Base-by-base conservation (phyloP, 805 yeast species). In the Candida endomychidarum region DNA sequence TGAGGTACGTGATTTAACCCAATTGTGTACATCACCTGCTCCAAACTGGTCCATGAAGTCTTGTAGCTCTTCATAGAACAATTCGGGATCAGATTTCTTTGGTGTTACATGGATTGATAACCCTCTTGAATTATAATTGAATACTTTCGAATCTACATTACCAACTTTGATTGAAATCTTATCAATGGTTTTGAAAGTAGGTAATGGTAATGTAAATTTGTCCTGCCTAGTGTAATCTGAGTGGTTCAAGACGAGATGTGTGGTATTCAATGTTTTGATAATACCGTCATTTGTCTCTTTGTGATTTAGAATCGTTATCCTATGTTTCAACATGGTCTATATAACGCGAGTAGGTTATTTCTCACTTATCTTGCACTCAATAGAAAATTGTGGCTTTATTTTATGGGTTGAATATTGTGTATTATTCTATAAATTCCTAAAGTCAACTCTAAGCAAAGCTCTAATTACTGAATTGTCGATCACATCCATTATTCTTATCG, bases 81-180 rank as follows among this genome's bases (percentile, higher is more conserved):
- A 47, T 4, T 40, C 38, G 2, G 33, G 49, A n/a, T 46, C 43
- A 8, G 48, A 20, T 1, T 41, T 42, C 9, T 42, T 29, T 1
- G 72, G 72, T 9, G 43, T 48, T 1, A 55, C 61, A 45, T 65
- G 63, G 2, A 67, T 45, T 31, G 54, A 61, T 28, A 62, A 41
- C 1, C 70, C 72, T 3, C 27, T 23, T 9, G 48, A 43, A 20
- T 55, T 43, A 41, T 57, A 61, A 24, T 56, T 57, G 47, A 64
- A 66, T 2, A 64, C 42, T 8, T 45, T 45, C 33, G 50, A 41
- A 25, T 41, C 38, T 1, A 30, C 12, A 17, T 35, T 36, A n/a
- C 47, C 47, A n/a, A 45, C 12, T 26, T 34, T 38, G 6, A 38
- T 38, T 12, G 27, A 20, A 9, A 38, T 15, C 20, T 31, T 17